phyloP scores from a whole-genome alignment of 345 rosid species.

The Eucalyptus grandis region DNA sequence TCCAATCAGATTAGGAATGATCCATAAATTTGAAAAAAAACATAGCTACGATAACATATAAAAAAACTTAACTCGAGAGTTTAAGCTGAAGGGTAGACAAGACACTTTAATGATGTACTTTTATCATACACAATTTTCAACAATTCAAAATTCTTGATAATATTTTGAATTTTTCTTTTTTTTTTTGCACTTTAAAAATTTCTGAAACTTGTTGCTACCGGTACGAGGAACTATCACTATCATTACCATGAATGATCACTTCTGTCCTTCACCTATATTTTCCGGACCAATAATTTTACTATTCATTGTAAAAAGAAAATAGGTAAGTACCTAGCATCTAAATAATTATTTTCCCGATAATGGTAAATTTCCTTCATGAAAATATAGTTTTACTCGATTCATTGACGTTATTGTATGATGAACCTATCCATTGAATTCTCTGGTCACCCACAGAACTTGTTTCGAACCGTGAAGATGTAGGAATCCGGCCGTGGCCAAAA shows the following conservation, averaged over 20 bases:
- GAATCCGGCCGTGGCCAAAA: neutral
- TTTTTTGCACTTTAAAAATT: neutral
- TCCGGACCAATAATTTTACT: neutral
- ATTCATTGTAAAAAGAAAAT: neutral
- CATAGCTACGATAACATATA: accelerated
- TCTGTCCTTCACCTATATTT: neutral
- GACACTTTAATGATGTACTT: neutral
- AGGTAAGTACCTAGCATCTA: neutral
- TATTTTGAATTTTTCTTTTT: neutral
- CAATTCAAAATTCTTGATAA: neutral
- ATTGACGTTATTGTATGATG: neutral
- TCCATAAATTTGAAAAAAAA: neutral
- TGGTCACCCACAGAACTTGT: neutral
- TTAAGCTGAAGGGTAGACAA: neutral
- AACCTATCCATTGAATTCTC: neutral
- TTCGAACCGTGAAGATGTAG: neutral
- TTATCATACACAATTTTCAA: neutral
- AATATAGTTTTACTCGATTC: neutral
- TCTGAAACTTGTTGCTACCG: neutral
- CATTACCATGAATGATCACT: neutral
- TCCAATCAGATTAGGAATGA: neutral
- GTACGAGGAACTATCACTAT: neutral
- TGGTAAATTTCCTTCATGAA: neutral
- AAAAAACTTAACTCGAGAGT: neutral
- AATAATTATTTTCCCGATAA: neutral